Base-by-base conservation (phyloP, 2,329 filamentous ascomycete genomes). In the Corinectria fuckeliana region DNA sequence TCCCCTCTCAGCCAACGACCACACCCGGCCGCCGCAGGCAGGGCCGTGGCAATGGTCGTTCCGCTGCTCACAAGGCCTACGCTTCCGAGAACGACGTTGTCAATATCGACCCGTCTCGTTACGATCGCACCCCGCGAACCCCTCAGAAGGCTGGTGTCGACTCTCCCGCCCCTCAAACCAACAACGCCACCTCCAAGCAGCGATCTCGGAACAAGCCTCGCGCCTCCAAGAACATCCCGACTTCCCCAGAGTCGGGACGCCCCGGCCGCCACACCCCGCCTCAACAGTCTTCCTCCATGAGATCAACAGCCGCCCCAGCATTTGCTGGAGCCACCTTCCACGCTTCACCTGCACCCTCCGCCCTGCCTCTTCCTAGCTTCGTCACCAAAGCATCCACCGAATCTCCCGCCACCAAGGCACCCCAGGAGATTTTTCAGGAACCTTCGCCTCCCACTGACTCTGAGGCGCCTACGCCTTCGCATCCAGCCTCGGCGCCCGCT, bases 301-400 rank as follows among this genome's bases (percentile, higher is more conserved):
- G 82, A 71, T 76, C 82, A 44, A 75, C 76, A 48, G 76, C 76
- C 26, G 77, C 77, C 48, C 81, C 86, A 60, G 88, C 90, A 44
- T 99, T 97, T 77, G 95, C 95, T 36, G 95, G 94, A 13, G 91
- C 94, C 30, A 96, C 93, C 5, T 99, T 98, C 75, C 93, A 97
- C 76, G 91, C 93, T 38, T 98, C 95, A 8, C 95, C 95, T 18
- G 94, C 93, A 2, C 91, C 95, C 0, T 96, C 93, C 8, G 88
- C 92, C 21, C 82, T 99, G 28, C 95, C 95, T 0, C 90, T 97
- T 58, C 95, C 95, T 10, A 96, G 90, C 71, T 97, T 97, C 75
- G 86, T 82, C 30, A 89, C 90, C 25, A 93, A 90, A 70, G 88
- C 91, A 0, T 82, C 91, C 11, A 88, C 88, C 3, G 88, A 90